phyloP scores from a whole-genome alignment of 495 filamentous ascomycete species.

The Talaromyces thailandensis region DNA sequence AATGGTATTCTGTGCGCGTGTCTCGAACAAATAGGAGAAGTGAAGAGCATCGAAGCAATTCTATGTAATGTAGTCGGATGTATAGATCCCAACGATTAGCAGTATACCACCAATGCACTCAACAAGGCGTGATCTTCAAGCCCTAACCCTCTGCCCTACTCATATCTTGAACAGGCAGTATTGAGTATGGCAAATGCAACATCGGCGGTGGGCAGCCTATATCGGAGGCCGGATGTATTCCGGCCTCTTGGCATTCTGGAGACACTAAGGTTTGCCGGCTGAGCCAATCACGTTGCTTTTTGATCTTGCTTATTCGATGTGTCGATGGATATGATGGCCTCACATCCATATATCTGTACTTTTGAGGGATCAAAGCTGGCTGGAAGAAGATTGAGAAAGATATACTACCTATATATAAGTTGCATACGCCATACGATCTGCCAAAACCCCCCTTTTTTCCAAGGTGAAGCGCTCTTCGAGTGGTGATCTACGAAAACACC shows the following conservation, averaged over 20 bases:
- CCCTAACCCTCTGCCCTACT: background rate
- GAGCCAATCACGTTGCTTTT: background rate
- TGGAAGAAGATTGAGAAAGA: background rate
- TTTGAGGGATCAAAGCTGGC: background rate
- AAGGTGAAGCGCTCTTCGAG: background rate
- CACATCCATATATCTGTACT: background rate
- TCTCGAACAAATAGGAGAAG: too few species aligned
- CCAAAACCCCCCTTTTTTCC: background rate
- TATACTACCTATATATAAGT: background rate
- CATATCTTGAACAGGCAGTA: background rate
- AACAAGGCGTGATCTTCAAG: background rate
- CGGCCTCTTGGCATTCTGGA: slow-evolving; percentile 22
- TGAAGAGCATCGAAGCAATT: background rate
- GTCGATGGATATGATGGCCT: background rate
- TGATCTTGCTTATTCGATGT: background rate
- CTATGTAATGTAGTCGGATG: background rate
- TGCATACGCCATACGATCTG: background rate
- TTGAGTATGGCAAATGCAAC: background rate
- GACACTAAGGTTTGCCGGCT: background rate
- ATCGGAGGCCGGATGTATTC: slow-evolving; percentile 37
- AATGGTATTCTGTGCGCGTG: too few species aligned
- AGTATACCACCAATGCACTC: too few species aligned
- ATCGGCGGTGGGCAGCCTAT: background rate
- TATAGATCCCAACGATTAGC: background rate
- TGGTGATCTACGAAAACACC: background rate